phyloP scores from a whole-genome alignment of 1,284 basidiomycete species.

The Fistulinella cinereoalba region DNA sequence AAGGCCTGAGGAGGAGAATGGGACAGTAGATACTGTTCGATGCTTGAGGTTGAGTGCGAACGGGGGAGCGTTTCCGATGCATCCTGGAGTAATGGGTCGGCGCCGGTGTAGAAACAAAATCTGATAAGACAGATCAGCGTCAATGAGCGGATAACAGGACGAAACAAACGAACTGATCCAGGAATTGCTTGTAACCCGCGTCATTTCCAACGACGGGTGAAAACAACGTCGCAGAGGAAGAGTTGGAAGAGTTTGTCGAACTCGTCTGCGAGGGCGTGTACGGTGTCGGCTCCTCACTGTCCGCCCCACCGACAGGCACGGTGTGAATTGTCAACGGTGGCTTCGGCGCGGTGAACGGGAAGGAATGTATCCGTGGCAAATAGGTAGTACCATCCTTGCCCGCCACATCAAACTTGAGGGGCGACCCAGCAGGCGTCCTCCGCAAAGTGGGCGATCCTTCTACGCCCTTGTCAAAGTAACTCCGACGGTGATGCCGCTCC shows the following conservation, averaged over 20 bases:
- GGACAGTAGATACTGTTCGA: slow-evolving; percentile 47
- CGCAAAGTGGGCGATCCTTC: slow-evolving; percentile 29
- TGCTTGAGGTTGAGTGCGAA: slow-evolving; percentile 54
- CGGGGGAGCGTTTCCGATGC: slow-evolving; percentile 40
- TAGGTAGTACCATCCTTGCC: not conserved
- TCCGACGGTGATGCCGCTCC: slow-evolving; percentile 46
- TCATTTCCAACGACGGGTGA: slow-evolving; percentile 17
- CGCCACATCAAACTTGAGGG: slow-evolving; percentile 20
- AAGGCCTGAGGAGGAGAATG: slow-evolving; percentile 21
- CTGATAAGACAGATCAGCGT: slow-evolving; percentile 35
- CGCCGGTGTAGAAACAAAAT: slow-evolving; percentile 76
- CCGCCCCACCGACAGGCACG: not conserved
- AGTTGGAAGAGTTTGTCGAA: slow-evolving; percentile 39
- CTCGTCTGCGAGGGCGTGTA: slow-evolving; percentile 45
- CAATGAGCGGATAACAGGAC: not conserved
- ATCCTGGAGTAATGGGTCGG: slow-evolving; percentile 33
- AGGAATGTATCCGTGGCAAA: slow-evolving; percentile 36
- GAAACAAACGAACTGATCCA: slow-evolving; percentile 56
- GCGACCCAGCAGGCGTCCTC: slow-evolving; percentile 45
- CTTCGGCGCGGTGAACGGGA: slow-evolving; percentile 34
- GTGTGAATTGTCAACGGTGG: slow-evolving; percentile 20
- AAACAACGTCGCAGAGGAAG: slow-evolving; percentile 12
- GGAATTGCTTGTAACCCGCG: slow-evolving; percentile 56
- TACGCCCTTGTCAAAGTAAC: slow-evolving; percentile 41
- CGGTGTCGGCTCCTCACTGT: slow-evolving; percentile 56